These are phyloP conservation scores for Capronia coronata DNA, from an alignment of 2,329 filamentous ascomycete species.

Conservation along the genomic window DNA sequence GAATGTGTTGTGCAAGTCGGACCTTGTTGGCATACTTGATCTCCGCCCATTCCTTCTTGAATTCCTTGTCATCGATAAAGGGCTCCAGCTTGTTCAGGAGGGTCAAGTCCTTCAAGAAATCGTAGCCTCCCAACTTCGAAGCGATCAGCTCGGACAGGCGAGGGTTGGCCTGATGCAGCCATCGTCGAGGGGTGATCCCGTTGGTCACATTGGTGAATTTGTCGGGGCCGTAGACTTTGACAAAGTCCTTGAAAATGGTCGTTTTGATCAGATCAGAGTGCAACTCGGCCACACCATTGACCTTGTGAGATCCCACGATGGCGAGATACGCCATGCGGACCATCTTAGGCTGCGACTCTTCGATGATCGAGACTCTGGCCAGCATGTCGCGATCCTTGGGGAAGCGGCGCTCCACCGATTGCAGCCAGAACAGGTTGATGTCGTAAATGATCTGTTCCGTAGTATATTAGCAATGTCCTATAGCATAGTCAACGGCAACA, in stretches of 20 bases:
- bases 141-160: conserved; percentile 86
- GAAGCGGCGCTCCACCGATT: conserved; percentile 81
- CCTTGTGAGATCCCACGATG: conserved; percentile 96
- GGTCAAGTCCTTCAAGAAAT: conserved; percentile 86
- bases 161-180: conserved; percentile 96
- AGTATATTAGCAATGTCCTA: conserved; percentile 12
- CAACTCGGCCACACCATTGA: conserved; percentile 95
- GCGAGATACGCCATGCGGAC: conserved; percentile 94
- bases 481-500: conserved; percentile 4
- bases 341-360: conserved; percentile 96
- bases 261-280: conserved; percentile 98
- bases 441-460: conserved; percentile 72
- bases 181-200: conserved; percentile 89
- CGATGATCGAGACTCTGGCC: conserved; percentile 85
- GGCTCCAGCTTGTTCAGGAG: conserved; percentile 76
- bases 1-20: conserved; percentile 84
- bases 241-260: conserved; percentile 99
- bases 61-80: conserved; percentile 77
- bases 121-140: conserved; percentile 73
- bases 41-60: conserved; percentile 89
- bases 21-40: conserved; percentile 98
- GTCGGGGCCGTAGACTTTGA: conserved; percentile 86
- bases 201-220: conserved; percentile 99
- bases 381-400: conserved; percentile 85
- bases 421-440: conserved; percentile 91